Percentiles rank a stretch among this genome's conserved stretches.
phyloP scores from a whole-genome alignment of 768 basidiomycete species.

The Tulasnella sp. region DNA sequence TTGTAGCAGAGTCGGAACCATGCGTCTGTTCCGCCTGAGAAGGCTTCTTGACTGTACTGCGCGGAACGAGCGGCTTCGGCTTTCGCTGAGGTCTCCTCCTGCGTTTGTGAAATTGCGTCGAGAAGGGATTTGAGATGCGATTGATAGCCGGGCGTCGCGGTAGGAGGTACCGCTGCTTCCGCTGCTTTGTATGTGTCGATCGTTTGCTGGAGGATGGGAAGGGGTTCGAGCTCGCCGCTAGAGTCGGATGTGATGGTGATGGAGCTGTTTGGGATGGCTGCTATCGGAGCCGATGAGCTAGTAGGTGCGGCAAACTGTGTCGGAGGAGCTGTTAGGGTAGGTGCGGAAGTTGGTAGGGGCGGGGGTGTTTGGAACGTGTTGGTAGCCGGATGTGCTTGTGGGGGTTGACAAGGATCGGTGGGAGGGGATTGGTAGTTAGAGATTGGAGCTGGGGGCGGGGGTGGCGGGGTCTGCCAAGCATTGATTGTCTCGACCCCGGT shows the following conservation, averaged over 20 bases:
- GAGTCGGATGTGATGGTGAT: neutral
- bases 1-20: neutral
- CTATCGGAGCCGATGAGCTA: neutral
- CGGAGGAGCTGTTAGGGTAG: neutral
- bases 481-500: neutral
- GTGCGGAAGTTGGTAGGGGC: neutral
- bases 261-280: neutral
- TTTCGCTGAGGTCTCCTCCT: neutral
- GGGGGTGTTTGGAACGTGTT: neutral
- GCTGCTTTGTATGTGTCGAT: neutral
- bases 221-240: neutral
- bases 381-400: neutral
- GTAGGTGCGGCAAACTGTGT: neutral
- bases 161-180: neutral
- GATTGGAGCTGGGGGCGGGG: neutral
- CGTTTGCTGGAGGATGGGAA: neutral
- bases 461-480: conserved; percentile 2
- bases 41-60: neutral
- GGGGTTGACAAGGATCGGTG: neutral
- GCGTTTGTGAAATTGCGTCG: neutral
- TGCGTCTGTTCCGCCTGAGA: neutral
- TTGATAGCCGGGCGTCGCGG: neutral
- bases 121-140: neutral
- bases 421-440: neutral
- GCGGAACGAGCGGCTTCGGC: neutral